Evolutionary conservation across 2,329 filamentous ascomycete genomes (phyloP).

Genomic region (Claviceps purpurea): DNA sequence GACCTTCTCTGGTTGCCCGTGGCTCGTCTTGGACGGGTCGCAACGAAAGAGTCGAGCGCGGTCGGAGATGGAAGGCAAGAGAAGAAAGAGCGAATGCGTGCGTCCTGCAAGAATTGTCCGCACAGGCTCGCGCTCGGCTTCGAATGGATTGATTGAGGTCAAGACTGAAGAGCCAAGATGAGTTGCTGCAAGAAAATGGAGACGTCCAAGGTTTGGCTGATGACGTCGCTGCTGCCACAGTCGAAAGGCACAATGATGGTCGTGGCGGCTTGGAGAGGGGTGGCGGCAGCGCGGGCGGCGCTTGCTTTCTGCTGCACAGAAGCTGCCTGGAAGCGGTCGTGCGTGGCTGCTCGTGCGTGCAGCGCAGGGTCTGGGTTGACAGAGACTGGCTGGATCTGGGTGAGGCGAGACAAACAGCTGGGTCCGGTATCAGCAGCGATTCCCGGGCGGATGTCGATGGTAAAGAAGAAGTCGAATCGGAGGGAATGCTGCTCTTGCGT

Average conservation of each 20-base stretch:
- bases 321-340: neutral
- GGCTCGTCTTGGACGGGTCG: conserved; percentile 31
- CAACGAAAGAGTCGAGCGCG: conserved; percentile 35
- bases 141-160: conserved; percentile 1
- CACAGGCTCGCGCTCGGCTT: conserved; percentile 13
- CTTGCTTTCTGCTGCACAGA: conserved; percentile 1
- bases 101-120: conserved; percentile 31
- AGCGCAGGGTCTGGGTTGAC: neutral
- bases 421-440: conserved; percentile 5
- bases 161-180: too few relatives aligned
- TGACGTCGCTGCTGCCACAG: conserved; percentile 1
- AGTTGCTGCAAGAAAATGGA: neutral
- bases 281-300: neutral
- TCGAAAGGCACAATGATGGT: neutral
- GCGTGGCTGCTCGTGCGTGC: neutral
- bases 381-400: conserved; percentile 7
- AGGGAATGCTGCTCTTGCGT: conserved; percentile 1
- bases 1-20: neutral
- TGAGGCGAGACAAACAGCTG: conserved; percentile 7
- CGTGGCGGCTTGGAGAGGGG: neutral
- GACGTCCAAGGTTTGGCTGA: neutral
- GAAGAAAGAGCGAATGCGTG: conserved; percentile 32
- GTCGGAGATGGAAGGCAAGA: conserved; percentile 32
- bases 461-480: neutral
- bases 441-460: neutral